Conservation (phyloP, 1,284 basidiomycete genomes). For the Mycosarcoma mackinlayi region DNA sequence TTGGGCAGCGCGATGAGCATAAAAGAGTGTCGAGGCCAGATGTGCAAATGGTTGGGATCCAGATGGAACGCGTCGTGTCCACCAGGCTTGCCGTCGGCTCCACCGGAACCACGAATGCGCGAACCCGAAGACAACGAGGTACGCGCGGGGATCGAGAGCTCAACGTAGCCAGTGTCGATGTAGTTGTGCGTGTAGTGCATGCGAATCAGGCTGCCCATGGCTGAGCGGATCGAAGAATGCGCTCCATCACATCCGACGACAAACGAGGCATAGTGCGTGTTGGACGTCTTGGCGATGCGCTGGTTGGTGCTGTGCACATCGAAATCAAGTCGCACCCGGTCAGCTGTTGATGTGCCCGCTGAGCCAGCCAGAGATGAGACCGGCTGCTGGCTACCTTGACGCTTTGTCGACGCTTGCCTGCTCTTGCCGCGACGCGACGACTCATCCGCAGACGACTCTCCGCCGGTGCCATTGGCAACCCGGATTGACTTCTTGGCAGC, state of each 20-base stretch:
- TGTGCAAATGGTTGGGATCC: constrained; percentile 95
- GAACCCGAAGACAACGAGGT: constrained; percentile 69
- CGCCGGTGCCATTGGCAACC: constrained; percentile 6
- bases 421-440: constrained; percentile 6
- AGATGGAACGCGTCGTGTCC: constrained; percentile 75
- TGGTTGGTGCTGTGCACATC: constrained; percentile 19
- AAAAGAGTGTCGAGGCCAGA: constrained; percentile 97
- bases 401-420: background rate
- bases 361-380: background rate
- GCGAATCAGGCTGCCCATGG: constrained; percentile 72
- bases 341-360: background rate
- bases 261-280: constrained; percentile 42
- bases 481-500: constrained; percentile 3
- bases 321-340: constrained; percentile 37
- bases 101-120: constrained; percentile 71
- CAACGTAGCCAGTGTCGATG: constrained; percentile 93
- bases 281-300: constrained; percentile 7
- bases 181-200: constrained; percentile 93
- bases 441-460: constrained; percentile 19
- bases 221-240: constrained; percentile 38
- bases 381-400: background rate
- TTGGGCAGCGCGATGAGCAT: constrained; percentile 98
- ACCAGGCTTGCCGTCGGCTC: constrained; percentile 23
- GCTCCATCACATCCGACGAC: constrained; percentile 57
- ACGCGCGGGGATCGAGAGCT: constrained; percentile 91